phyloP scores from a whole-genome alignment of 805 yeast genomes.

The Saccharomycopsis oosterbeekiorum region DNA sequence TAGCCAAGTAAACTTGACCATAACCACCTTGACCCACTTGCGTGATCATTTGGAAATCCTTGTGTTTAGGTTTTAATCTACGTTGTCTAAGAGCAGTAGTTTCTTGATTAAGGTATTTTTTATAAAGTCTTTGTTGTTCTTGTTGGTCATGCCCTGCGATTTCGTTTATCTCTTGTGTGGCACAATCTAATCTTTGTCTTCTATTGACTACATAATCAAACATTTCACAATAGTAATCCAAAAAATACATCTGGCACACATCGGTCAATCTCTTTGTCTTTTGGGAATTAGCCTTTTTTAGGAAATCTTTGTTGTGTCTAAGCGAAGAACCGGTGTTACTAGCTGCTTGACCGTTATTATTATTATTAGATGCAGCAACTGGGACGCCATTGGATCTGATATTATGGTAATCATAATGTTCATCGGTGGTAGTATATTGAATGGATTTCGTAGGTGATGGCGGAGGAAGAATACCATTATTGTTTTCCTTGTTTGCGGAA shows the following conservation, averaged over 20 bases:
- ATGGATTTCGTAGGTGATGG: constrained; percentile 19
- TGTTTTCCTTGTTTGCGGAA: constrained; percentile 14
- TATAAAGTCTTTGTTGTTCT: constrained; percentile 48
- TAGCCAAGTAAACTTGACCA: constrained; percentile 95
- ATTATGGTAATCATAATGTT: constrained; percentile 22
- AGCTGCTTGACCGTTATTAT: neutral
- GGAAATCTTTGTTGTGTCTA: constrained; percentile 33
- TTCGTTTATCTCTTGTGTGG: constrained; percentile 35
- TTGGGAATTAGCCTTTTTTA: constrained; percentile 50
- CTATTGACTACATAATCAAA: constrained; percentile 86
- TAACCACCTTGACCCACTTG: constrained; percentile 99
- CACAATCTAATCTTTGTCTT: constrained; percentile 69
- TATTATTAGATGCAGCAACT: constrained; percentile 20
- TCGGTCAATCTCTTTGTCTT: constrained; percentile 80
- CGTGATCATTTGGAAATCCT: constrained; percentile 92
- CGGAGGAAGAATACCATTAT: constrained; percentile 16
- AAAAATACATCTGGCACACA: constrained; percentile 86
- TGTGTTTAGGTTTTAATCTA: constrained; percentile 84
- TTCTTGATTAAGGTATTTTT: constrained; percentile 73
- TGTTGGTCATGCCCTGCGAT: constrained; percentile 20
- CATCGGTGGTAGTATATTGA: constrained; percentile 9
- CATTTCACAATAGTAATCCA: constrained; percentile 93
- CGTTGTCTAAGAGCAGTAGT: constrained; percentile 77
- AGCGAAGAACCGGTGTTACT: neutral
- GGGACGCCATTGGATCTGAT: constrained; percentile 17